Conservation (phyloP, 129 eudicot genomes). For the Escallonia rubra region DNA sequence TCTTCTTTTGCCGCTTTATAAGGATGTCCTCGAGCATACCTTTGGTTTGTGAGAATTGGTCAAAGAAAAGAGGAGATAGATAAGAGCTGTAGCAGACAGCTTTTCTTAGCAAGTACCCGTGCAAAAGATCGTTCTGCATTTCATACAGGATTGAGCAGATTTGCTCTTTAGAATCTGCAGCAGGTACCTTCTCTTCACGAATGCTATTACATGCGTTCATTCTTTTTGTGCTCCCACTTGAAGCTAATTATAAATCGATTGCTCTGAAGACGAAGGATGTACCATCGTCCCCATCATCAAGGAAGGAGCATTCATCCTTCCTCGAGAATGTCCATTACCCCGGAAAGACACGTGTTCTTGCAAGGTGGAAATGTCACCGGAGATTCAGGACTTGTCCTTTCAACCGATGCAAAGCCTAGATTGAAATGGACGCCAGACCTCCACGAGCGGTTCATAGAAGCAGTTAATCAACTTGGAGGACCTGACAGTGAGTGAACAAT, state of each 20-base stretch:
- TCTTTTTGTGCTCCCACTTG: slow-evolving; percentile 11
- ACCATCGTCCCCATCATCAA: slow-evolving; percentile 53
- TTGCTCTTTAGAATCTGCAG: too few relatives aligned
- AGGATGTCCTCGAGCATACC: slow-evolving; percentile 29
- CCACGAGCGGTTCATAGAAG: slow-evolving; percentile 83
- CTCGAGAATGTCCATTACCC: slow-evolving; percentile 49
- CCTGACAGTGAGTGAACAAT: slow-evolving; percentile 70
- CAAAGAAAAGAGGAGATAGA: slow-evolving; percentile 27
- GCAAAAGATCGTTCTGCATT: not conserved
- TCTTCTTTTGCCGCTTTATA: slow-evolving; percentile 40
- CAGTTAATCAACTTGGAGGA: slow-evolving; percentile 95
- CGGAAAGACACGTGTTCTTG: slow-evolving; percentile 65
- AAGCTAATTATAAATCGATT: slow-evolving; percentile 21
- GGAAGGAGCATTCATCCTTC: slow-evolving; percentile 60
- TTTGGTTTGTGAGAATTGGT: slow-evolving; percentile 25
- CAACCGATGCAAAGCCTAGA: slow-evolving; percentile 97
- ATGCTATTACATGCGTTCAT: slow-evolving; percentile 4
- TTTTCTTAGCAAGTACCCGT: slow-evolving; percentile 9
- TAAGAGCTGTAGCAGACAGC: slow-evolving; percentile 30
- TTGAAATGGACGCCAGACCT: slow-evolving; percentile 96
- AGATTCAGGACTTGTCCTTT: slow-evolving; percentile 76
- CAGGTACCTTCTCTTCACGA: not conserved
- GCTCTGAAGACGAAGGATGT: slow-evolving; percentile 41
- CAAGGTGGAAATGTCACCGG: slow-evolving; percentile 56
- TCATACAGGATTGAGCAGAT: not conserved